phyloP scores from a whole-genome alignment of 352 stramenopile genomes.

The Globisporangium viniferum region DNA sequence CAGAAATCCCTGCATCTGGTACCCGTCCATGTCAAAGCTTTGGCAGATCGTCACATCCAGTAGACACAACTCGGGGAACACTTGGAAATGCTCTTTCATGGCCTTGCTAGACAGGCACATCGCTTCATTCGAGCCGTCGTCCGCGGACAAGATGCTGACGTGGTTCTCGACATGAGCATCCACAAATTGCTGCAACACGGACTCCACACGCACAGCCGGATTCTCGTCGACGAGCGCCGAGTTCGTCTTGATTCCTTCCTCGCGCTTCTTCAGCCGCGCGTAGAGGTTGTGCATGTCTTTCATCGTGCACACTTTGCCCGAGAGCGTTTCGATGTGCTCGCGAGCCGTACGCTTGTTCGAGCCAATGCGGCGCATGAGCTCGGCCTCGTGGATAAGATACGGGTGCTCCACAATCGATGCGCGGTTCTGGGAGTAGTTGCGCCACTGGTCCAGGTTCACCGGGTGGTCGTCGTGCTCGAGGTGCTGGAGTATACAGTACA shows the following conservation, averaged over 20 bases:
- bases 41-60: slow-evolving; percentile 46
- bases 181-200: slow-evolving; percentile 65
- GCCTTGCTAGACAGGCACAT: slow-evolving; percentile 68
- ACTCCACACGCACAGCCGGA: slow-evolving; percentile 36
- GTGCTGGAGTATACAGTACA: slow-evolving; percentile 23
- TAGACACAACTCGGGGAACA: slow-evolving; percentile 57
- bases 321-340: slow-evolving; percentile 62
- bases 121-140: slow-evolving; percentile 69
- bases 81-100: slow-evolving; percentile 72
- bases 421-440: slow-evolving; percentile 79
- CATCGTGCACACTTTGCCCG: slow-evolving; percentile 70
- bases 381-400: slow-evolving; percentile 67
- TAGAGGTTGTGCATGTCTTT: slow-evolving; percentile 83
- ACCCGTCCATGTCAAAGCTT: slow-evolving; percentile 30
- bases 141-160: slow-evolving; percentile 64
- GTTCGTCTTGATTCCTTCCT: slow-evolving; percentile 50
- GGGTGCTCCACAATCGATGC: slow-evolving; percentile 65
- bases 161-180: slow-evolving; percentile 70
- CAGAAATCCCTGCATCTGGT: slow-evolving; percentile 60
- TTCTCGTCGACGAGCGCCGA: slow-evolving; percentile 24
- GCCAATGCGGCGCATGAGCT: slow-evolving; percentile 64
- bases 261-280: slow-evolving; percentile 55
- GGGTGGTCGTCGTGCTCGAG: slow-evolving; percentile 66
- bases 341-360: slow-evolving; percentile 64
- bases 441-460: slow-evolving; percentile 63